phyloP scores from a whole-genome alignment of 352 stramenopile genomes.

The Globisporangium orthogonon region DNA sequence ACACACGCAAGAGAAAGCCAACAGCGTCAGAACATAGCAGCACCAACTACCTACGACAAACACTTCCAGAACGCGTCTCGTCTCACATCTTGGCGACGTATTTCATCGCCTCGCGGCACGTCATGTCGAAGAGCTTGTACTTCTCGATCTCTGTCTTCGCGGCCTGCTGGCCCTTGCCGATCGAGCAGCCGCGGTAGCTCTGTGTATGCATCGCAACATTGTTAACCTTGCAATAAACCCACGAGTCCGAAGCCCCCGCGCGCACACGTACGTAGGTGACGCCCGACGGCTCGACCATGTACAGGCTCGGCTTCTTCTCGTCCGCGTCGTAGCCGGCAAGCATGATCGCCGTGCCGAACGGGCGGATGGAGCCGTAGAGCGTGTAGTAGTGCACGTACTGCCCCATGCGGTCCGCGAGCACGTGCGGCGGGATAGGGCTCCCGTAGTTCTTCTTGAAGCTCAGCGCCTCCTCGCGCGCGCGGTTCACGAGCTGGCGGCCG shows the following conservation, averaged over 20 bases:
- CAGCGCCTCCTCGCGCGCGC: conserved; percentile 90
- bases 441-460: conserved; percentile 97
- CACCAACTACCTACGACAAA: not conserved
- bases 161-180: conserved; percentile 96
- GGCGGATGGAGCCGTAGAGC: conserved; percentile 94
- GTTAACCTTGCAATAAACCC: not conserved
- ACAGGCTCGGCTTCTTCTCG: conserved; percentile 84
- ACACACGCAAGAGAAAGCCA: not conserved
- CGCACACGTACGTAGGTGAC: conserved; percentile 67
- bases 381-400: conserved; percentile 99
- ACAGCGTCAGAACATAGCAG: not conserved
- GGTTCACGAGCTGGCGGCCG: conserved; percentile 94
- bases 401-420: conserved; percentile 93
- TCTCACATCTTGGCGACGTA: conserved; percentile 96
- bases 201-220: conserved; percentile 25
- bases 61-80: not conserved
- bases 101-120: conserved; percentile 95
- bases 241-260: not conserved
- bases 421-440: conserved; percentile 86
- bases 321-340: conserved; percentile 95
- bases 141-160: conserved; percentile 99
- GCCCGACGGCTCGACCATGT: conserved; percentile 92
- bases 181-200: conserved; percentile 95
- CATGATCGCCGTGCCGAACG: conserved; percentile 95
- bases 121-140: conserved; percentile 93